Percentiles rank a stretch among this genome's conserved stretches.
phyloP scores from a whole-genome alignment of 1,139 yeast genomes.

The Candida sp. region DNA sequence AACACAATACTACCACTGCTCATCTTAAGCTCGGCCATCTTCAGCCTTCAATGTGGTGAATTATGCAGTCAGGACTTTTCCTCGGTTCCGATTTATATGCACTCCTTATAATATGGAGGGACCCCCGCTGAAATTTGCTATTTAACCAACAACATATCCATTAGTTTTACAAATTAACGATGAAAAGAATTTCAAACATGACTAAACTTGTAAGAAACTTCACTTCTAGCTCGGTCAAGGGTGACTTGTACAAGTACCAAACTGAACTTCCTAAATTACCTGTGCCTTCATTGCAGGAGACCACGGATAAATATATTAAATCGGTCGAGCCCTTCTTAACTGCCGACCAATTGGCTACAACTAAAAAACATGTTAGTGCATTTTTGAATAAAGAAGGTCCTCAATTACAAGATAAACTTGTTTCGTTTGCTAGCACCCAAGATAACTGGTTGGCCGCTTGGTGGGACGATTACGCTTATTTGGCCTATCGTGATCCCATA shows the following conservation, averaged over 20 bases:
- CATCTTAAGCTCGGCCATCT: too few relatives aligned
- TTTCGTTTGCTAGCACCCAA: slow-evolving; percentile 53
- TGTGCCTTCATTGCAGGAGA: slow-evolving; percentile 76
- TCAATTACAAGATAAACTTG: slow-evolving; percentile 63
- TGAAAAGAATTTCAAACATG: slow-evolving; percentile 11
- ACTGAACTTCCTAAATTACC: slow-evolving; percentile 79
- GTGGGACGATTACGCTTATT: slow-evolving; percentile 95
- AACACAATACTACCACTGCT: too few relatives aligned
- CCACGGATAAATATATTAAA: slow-evolving; percentile 66
- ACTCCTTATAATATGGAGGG: neutral
- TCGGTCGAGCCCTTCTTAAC: slow-evolving; percentile 68
- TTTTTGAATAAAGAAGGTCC: slow-evolving; percentile 68
- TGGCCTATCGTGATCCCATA: slow-evolving; percentile 89
- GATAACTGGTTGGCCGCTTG: slow-evolving; percentile 91
- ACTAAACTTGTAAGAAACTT: slow-evolving; percentile 17
- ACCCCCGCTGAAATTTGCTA: neutral
- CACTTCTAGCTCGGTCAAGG: slow-evolving; percentile 43
- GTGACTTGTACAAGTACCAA: slow-evolving; percentile 73
- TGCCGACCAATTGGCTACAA: slow-evolving; percentile 49
- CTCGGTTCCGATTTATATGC: neutral
- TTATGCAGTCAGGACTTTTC: neutral
- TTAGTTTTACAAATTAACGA: slow-evolving; percentile 5
- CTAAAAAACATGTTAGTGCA: slow-evolving; percentile 60
- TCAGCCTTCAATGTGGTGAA: too few relatives aligned
- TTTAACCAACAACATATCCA: slow-evolving; percentile 9